Percentiles rank a stretch among this genome's conserved stretches.
Conservation (phyloP, 1,284 basidiomycete genomes). For the Ceratobasidium theobromae region DNA sequence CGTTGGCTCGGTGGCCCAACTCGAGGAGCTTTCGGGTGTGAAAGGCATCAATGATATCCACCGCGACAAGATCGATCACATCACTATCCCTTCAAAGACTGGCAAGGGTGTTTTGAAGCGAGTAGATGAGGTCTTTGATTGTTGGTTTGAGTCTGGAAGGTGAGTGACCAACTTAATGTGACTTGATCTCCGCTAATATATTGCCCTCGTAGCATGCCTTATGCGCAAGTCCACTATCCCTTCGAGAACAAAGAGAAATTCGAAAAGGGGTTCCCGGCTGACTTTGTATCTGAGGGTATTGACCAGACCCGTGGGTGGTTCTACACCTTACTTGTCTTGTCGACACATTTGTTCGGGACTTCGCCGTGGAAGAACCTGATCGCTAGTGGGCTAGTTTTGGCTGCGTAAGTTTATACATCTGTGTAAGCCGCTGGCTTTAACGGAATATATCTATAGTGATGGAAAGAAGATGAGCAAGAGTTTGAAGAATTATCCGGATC, state of each 20-base stretch:
- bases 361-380: conserved; percentile 99
- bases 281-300: conserved; percentile 97
- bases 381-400: conserved; percentile 93
- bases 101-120: conserved; percentile 88
- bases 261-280: conserved; percentile 88
- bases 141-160: conserved; percentile 99
- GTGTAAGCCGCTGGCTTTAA: background rate
- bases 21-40: conserved; percentile 85
- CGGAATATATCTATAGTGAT: conserved; percentile 56
- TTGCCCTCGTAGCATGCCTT: conserved; percentile 82
- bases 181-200: background rate
- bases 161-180: too few relatives aligned
- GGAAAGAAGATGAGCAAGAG: conserved; percentile 99
- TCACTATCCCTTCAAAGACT: conserved; percentile 91
- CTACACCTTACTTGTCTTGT: conserved; percentile 95
- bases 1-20: conserved; percentile 84
- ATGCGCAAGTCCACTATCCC: conserved; percentile 96
- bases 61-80: conserved; percentile 91
- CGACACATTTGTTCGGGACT: conserved; percentile 88
- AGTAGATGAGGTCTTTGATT: conserved; percentile 98
- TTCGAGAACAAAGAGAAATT: conserved; percentile 94
- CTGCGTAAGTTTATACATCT: conserved; percentile 60
- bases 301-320: conserved; percentile 98
- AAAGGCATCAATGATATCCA: conserved; percentile 91
- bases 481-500: conserved; percentile 98